Base-by-base conservation (phyloP, 257 asterid species). In the Solanum sejunctum region DNA sequence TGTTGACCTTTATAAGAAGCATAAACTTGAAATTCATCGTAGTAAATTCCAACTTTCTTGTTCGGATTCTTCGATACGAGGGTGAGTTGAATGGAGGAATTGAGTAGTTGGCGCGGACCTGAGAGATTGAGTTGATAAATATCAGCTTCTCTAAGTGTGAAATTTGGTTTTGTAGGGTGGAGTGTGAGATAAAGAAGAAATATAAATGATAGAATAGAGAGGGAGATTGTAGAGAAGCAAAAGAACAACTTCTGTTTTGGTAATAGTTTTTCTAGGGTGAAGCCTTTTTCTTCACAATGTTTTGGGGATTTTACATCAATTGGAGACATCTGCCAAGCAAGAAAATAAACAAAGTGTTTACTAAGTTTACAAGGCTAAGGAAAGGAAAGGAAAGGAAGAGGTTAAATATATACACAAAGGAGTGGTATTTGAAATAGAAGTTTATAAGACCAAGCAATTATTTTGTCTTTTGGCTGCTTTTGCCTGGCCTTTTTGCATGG, bases 1-100 rank as follows among this genome's bases (percentile, higher is more conserved):
- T 85, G 93, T 52, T 96, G 96, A 58, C 93, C 95, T 23, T 91
- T 93, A 86, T 96, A 96, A 15, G 98, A 93, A 3, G 96, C 98
- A 78, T 90, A 93, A 0, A 93, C 67, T 0, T 88, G 87, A 57
- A 96, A 78, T 8, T 89, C 92, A 41, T 96, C 99, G 87, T 93
- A 96, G 92, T 90, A 94, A 20, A 96, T 92, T 0, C 97, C 97
- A 6, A 96, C 96, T 81, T 92, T 94, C 85, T 85, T 90, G 91
- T 94, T 96, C 0, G 99, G 98, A 70, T 96, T 96, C 55, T 51
- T 77, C 90, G 98, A 91, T 5, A 86, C 87, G 69, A 96, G 89
- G 1, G 99, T 94, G 66, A 93, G 85, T 49, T 92, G 96, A 16
- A 97, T 91, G 12, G 98, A 94, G 72, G 97, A 91, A 85, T 94